A percentile compares a stretch with the other conserved stretches of the same genome.
phyloP scores from a whole-genome alignment of 139 green algal genomes.

The Volvox africanus region DNA sequence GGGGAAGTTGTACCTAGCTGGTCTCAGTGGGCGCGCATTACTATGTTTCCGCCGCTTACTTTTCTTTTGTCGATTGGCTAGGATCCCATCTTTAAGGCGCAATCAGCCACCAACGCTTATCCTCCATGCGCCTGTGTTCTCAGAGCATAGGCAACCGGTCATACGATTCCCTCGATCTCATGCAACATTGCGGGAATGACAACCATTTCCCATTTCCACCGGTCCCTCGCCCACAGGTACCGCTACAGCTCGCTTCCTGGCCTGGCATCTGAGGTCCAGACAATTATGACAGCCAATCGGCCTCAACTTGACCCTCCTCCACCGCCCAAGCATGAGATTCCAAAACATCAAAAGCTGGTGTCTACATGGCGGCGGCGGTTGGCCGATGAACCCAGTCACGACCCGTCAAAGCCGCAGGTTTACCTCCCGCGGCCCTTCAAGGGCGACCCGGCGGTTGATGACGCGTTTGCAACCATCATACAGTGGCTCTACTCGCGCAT shows the following conservation, averaged over 20 bases:
- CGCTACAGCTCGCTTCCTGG: conserved; percentile 31
- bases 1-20: too few species aligned
- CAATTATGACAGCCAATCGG: background rate
- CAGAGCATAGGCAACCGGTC: too few species aligned
- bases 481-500: conserved; percentile 47
- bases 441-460: conserved; percentile 31
- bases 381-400: background rate
- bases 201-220: too few species aligned
- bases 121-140: too few species aligned
- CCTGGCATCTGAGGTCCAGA: background rate
- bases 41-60: too few species aligned
- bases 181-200: too few species aligned
- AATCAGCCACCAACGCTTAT: too few species aligned
- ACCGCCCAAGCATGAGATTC: too few species aligned
- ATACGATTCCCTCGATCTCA: too few species aligned
- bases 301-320: background rate
- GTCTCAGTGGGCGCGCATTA: too few species aligned
- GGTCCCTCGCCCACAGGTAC: background rate
- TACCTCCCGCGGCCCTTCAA: conserved; percentile 33
- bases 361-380: background rate
- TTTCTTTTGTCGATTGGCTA: too few species aligned
- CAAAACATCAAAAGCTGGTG: background rate
- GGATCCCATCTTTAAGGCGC: too few species aligned
- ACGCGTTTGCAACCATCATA: conserved; percentile 48
- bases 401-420: background rate